Evolutionary conservation across 352 stramenopile genomes (phyloP), one percentile per base, ranked within the genome.

Genomic region (Blastocystis sp.): DNA sequence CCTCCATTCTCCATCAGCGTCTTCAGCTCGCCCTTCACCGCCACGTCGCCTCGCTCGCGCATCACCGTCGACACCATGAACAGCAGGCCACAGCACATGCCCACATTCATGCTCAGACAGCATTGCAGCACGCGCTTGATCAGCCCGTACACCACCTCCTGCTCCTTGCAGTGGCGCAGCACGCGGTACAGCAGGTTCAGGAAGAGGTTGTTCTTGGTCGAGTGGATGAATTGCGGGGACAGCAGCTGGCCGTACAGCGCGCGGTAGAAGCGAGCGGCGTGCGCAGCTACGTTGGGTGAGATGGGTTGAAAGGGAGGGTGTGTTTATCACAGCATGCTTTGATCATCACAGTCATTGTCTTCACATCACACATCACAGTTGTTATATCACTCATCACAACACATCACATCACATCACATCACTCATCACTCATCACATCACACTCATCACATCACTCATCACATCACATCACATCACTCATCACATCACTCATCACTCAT

Each of bases 201-300:
- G 65, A 95, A 94, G n/a, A 95, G 89, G 56, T 92, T 94, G 89
- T 95, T 93, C 90, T 95, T 95, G 81, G 92, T 94, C n/a, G 93
- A 40, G 40, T 48, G 61, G 4, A 70, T 19, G 41, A 95, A 89
- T 74, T 94, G 94, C 5, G 92, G 90, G 76, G 95, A 92, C 23
- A 94, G 91, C 7, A 95, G 90, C 82, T 94, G 94, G 71, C 90
- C 91, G 89, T 95, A 95, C 34, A 95, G 89, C n/a, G 92, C 92
- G 40, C 91, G 92, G 89, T 95, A 95, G 76, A 95, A 95, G 1
- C 93, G 93, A 80, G 95, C 92, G 4, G 28, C 61, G 11, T 56
- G 34, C 28, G 38, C 17, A 11, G 21, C 76, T 76, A 23, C 34
- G 64, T 21, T 43, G 5, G 17, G 48, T 56, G 28, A 69, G 34